Percentiles rank a stretch among this genome's conserved stretches.
phyloP scores from a whole-genome alignment of 2,329 filamentous ascomycete genomes.

The Monilinia polystroma region DNA sequence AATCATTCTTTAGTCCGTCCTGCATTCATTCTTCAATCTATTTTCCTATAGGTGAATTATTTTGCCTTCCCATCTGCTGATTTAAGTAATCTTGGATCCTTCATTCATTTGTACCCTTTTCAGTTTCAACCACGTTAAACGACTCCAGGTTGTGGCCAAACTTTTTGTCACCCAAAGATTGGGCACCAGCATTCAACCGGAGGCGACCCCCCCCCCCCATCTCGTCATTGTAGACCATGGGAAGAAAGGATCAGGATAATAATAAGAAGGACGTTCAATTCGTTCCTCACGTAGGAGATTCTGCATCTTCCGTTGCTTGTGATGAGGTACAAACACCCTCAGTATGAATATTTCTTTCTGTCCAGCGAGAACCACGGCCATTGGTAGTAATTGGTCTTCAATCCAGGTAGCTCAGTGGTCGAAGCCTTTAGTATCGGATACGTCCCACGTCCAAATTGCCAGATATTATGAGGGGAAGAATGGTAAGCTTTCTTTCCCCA shows the following conservation, averaged over 20 bases:
- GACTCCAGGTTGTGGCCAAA: conserved; percentile 15
- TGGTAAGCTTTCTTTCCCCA: conserved; percentile 18
- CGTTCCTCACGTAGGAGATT: conserved; percentile 25
- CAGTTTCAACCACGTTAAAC: conserved; percentile 14
- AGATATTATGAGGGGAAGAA: conserved; percentile 18
- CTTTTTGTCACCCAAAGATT: conserved; percentile 25
- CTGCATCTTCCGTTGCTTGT: conserved; percentile 27
- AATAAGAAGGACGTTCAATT: conserved; percentile 36
- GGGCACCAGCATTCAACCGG: conserved; percentile 39
- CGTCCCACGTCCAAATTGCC: conserved; percentile 26
- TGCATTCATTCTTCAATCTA: conserved; percentile 12
- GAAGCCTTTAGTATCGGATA: conserved; percentile 26
- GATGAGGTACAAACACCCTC: conserved; percentile 28
- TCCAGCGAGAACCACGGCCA: conserved; percentile 34
- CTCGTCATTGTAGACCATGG: conserved; percentile 24
- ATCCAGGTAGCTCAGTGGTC: conserved; percentile 22
- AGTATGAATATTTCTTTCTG: conserved; percentile 40
- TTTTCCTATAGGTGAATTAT: conserved; percentile 16
- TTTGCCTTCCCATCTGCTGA: conserved; percentile 7
- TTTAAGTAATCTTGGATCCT: conserved; percentile 15
- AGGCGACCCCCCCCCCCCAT: conserved; percentile 16
- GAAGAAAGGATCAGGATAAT: conserved; percentile 19
- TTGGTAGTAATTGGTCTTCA: conserved; percentile 30
- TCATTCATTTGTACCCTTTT: conserved; percentile 10
- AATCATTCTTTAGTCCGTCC: conserved; percentile 5